These are phyloP conservation scores for Annulohypoxylon maeteangense DNA, from an alignment of 495 filamentous ascomycete species.

Conservation along the genomic window DNA sequence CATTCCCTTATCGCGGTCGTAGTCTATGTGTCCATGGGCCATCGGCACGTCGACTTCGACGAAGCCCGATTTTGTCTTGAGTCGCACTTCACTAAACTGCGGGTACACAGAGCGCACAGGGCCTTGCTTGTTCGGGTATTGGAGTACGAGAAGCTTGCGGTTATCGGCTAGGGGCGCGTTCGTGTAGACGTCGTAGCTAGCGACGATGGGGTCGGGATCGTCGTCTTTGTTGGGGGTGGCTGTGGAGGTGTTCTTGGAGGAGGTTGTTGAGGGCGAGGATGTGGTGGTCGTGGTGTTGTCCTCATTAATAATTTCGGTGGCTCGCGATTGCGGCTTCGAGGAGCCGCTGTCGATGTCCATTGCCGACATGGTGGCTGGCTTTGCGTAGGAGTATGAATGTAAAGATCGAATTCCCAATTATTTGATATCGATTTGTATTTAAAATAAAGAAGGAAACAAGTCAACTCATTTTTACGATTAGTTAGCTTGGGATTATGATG, in stretches of 20 bases:
- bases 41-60: conserved; percentile 61
- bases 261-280: neutral
- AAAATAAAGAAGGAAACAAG: neutral
- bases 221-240: neutral
- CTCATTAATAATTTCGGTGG: conserved; percentile 13
- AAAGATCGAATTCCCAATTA: neutral
- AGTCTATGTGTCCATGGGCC: conserved; percentile 49
- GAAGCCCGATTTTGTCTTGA: conserved; percentile 59
- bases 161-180: conserved; percentile 54
- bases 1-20: conserved; percentile 60
- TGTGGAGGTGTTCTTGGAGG: neutral
- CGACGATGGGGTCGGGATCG: conserved; percentile 53
- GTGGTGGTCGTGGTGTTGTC: neutral
- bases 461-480: conserved; percentile 11
- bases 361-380: neutral
- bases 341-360: conserved; percentile 20
- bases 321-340: neutral
- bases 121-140: conserved; percentile 55
- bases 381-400: neutral
- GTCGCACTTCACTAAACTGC: conserved; percentile 50
- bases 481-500: neutral
- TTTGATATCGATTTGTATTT: neutral
- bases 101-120: conserved; percentile 43
- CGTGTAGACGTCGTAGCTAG: conserved; percentile 60
- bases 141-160: conserved; percentile 58